Base-by-base conservation (phyloP, 495 filamentous ascomycete genomes). In the Chlorociboria aeruginascens region DNA sequence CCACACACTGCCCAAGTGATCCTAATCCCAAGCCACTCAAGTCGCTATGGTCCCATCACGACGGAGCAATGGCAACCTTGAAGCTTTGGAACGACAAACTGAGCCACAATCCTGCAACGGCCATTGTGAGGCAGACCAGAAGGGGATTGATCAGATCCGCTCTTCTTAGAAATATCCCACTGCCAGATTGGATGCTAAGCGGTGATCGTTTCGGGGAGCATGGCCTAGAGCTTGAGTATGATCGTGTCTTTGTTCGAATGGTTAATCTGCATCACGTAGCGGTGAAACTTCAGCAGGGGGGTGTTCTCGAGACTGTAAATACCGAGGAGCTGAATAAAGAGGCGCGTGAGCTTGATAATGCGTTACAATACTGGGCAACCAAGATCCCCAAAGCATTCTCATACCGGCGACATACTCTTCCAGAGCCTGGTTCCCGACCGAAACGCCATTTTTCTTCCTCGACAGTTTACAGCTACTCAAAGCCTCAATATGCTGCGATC, bases 171-270 rank as follows among this genome's bases (percentile, higher is more conserved):
- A 52, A 49, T 38, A 25, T 33, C 31, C 7, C 7, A 6, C 29
- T 62, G 25, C 59, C 59, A 25, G 50, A 47, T 3, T 62, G 59
- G 59, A 52, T 62, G 35, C 12, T 43, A n/a, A 50, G 60, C 28
- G 59, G 59, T n/a, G 32, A 12, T 28, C 14, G 3, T 1, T 62
- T 62, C 48, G 54, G 57, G 20, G 59, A 62, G 51, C 10, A 32
- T 2, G 46, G 33, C 28, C 20, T 51, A 8, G 54, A 60, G 32
- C 35, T 52, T 42, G 49, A 46, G 13, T 57, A 53, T 38, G 54
- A 60, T 45, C 36, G 46, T n/a, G 48, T 62, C 13, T 30, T 52
- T 14, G 50, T 59, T 10, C 49, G 39, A 39, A 34, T 50, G 1
- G 32, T 48, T 34, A 36, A 36, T 32, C 7, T 51, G 11, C 40